These are phyloP conservation scores for Tephrocybe sp. DNA, from an alignment of 768 basidiomycete genomes.

Conservation along the genomic window DNA sequence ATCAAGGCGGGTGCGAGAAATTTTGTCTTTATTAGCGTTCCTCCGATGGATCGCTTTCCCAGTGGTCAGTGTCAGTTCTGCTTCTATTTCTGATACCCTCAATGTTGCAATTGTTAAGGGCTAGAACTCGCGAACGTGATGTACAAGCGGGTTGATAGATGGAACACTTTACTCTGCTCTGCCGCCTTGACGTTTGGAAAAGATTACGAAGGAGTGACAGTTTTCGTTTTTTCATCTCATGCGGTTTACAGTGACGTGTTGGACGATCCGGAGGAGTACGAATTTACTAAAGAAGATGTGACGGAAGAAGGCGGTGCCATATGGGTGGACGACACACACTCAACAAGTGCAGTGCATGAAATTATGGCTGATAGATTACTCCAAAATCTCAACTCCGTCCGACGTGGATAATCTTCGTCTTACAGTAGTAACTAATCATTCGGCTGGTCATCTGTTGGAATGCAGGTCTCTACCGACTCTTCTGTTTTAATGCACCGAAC, in stretches of 20 bases:
- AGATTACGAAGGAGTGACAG: background rate
- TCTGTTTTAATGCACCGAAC: no score
- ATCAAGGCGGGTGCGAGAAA: constrained; percentile 9
- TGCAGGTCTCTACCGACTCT: no score
- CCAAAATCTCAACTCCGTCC: no score
- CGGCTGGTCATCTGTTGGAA: no score
- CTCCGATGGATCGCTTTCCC: constrained; percentile 7
- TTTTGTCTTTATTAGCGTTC: constrained; percentile 12
- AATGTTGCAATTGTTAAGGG: background rate
- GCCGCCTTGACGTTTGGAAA: background rate
- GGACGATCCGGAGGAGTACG: constrained; percentile 1
- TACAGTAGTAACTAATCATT: no score
- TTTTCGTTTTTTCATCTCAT: constrained; percentile 8
- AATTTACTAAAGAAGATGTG: constrained; percentile 5
- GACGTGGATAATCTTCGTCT: no score
- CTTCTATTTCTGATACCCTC: background rate
- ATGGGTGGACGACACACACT: constrained; percentile 9
- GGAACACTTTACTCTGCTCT: constrained; percentile 3
- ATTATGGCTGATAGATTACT: constrained; percentile 6
- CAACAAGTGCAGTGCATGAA: constrained; percentile 7
- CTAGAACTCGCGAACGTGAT: background rate
- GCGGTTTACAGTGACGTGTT: constrained; percentile 6
- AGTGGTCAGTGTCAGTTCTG: no score
- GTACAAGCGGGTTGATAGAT: background rate
- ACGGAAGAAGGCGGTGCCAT: background rate